These are phyloP conservation scores for Parasitella parasitica DNA, from an alignment of 371 early-diverging fungal species.

Conservation along the genomic window DNA sequence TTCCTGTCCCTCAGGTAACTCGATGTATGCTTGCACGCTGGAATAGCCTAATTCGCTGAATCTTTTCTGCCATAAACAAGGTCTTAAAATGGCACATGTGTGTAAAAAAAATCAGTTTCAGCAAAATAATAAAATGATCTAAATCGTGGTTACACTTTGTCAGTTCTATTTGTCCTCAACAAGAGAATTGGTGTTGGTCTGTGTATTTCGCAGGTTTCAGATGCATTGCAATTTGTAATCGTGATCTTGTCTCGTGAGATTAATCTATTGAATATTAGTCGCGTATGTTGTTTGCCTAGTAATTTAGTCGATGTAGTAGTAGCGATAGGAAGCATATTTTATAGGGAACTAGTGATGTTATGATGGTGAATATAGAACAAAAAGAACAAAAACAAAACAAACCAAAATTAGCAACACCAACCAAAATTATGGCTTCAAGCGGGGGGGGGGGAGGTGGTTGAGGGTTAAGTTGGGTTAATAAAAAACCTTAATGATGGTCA, in stretches of 20 bases:
- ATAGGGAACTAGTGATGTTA: neutral
- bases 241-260: conserved; percentile 8
- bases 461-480: neutral
- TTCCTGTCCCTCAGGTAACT: conserved; percentile 5
- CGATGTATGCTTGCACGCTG: neutral
- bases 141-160: neutral
- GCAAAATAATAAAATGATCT: neutral
- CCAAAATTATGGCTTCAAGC: neutral
- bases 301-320: neutral
- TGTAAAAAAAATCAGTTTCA: neutral
- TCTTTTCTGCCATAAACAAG: conserved; percentile 26
- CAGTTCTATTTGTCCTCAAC: neutral
- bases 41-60: conserved; percentile 34
- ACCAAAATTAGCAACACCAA: no score
- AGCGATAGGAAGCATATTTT: neutral
- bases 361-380: neutral
- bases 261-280: neutral
- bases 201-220: conserved; percentile 1
- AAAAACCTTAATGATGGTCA: neutral
- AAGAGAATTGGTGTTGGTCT: conserved; percentile 26
- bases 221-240: neutral
- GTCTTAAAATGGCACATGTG: neutral
- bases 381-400: neutral
- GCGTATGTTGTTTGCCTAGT: neutral
- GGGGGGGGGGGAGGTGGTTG: neutral